phyloP scores from a whole-genome alignment of 805 yeast genomes.

The Pichia exigua region DNA sequence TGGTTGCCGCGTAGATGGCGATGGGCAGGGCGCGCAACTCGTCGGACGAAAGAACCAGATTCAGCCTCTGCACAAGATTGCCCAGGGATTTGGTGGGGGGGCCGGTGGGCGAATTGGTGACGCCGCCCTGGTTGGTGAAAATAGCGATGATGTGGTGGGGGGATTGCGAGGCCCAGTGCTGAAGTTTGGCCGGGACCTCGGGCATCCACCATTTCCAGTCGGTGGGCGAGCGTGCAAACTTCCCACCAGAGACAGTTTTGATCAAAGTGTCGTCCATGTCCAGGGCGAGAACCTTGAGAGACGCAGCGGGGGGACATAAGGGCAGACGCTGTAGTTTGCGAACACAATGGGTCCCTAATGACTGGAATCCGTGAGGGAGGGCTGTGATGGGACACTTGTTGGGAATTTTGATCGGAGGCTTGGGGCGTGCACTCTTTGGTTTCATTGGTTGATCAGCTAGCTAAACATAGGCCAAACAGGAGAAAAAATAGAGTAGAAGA shows the following conservation, averaged over 20 bases:
- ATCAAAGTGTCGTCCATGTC: not conserved
- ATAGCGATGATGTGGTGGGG: constrained; percentile 41
- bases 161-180: not conserved
- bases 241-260: not conserved
- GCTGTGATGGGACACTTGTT: not conserved
- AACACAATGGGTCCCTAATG: not conserved
- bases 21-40: constrained; percentile 19
- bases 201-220: not conserved
- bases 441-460: not conserved
- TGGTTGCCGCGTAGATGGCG: constrained; percentile 60
- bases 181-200: not conserved
- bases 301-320: not conserved
- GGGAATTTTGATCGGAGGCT: not conserved
- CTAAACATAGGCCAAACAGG: too few species aligned
- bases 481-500: not conserved
- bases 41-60: constrained; percentile 24
- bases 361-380: not conserved
- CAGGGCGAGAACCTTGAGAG: not conserved
- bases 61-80: constrained; percentile 36
- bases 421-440: not conserved
- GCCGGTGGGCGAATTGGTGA: constrained; percentile 22
- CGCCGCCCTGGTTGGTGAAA: constrained; percentile 82
- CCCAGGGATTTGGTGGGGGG: constrained; percentile 27
- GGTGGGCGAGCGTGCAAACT: not conserved
- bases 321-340: not conserved